Percentiles rank a stretch among this genome's conserved stretches.
These are phyloP conservation scores for Bigelowiella natans DNA, from an alignment of 78 protist species.

Conservation along the genomic window DNA sequence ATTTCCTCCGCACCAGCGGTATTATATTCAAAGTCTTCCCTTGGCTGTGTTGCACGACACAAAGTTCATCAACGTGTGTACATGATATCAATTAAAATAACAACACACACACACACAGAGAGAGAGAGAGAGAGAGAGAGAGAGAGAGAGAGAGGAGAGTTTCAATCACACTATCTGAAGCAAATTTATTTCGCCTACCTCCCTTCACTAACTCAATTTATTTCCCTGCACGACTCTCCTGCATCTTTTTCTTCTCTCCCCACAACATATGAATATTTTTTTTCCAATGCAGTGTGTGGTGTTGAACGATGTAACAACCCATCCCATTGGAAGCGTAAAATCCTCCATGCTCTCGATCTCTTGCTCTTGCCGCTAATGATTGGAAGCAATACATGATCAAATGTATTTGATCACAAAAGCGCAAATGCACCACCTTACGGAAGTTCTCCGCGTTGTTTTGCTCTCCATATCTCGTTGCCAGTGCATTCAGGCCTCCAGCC, in stretches of 20 bases:
- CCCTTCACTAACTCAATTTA: too few relatives aligned
- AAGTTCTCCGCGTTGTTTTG: background rate
- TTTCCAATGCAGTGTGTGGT: too few relatives aligned
- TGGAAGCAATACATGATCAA: background rate
- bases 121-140: conserved; percentile 1
- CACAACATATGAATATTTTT: too few relatives aligned
- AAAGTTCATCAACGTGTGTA: too few relatives aligned
- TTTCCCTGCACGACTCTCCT: too few relatives aligned
- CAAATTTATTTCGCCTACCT: too few relatives aligned
- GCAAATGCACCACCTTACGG: background rate
- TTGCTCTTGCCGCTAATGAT: background rate
- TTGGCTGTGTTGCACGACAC: too few relatives aligned
- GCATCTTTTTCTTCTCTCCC: too few relatives aligned
- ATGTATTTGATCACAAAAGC: too few relatives aligned
- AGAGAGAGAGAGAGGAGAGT: conserved; percentile 1
- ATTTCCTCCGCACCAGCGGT: background rate
- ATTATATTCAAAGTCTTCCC: background rate
- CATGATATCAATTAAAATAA: too few relatives aligned
- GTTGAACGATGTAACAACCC: too few relatives aligned
- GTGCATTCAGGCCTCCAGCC: background rate
- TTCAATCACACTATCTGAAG: too few relatives aligned
- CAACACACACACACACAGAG: background rate
- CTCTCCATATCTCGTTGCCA: background rate
- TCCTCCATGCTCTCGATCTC: background rate
- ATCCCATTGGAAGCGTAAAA: background rate